These are phyloP conservation scores for Trypanosoma brucei DNA, from an alignment of 208 protist species.

Conservation along the genomic window DNA sequence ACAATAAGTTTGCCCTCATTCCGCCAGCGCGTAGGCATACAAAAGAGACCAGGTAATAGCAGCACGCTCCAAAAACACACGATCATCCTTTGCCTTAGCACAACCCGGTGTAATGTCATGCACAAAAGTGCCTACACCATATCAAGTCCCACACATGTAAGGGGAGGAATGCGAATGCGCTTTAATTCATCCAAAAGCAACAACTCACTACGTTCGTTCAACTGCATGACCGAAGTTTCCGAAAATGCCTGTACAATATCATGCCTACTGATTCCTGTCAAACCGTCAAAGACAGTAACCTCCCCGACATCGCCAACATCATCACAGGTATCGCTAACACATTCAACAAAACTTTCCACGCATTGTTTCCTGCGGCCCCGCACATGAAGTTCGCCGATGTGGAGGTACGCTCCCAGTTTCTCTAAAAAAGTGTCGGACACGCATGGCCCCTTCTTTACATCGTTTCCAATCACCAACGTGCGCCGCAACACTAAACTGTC, in stretches of 20 bases:
- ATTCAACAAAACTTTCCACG: slow-evolving; percentile 6
- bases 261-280: slow-evolving; percentile 16
- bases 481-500: slow-evolving; percentile 17
- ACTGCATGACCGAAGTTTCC: slow-evolving; percentile 26
- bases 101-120: too few species aligned
- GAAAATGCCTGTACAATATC: slow-evolving; percentile 28
- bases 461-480: slow-evolving; percentile 45
- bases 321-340: slow-evolving; percentile 12
- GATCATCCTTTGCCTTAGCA: too few species aligned
- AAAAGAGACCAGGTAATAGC: too few species aligned
- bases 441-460: slow-evolving; percentile 21
- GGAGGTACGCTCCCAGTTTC: slow-evolving; percentile 13
- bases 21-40: too few species aligned
- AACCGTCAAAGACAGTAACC: not conserved
- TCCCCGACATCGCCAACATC: slow-evolving; percentile 5
- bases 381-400: slow-evolving; percentile 6
- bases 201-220: slow-evolving; percentile 10
- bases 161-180: slow-evolving; percentile 11
- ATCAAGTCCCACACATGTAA: slow-evolving; percentile 11
- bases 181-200: slow-evolving; percentile 3
- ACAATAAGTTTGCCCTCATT: too few species aligned
- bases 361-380: not conserved
- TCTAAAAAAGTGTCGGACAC: slow-evolving; percentile 9
- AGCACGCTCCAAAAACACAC: too few species aligned
- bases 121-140: slow-evolving; percentile 1